Base-by-base conservation (phyloP, 179 eudicot species). In the Amaranthus tricolor region DNA sequence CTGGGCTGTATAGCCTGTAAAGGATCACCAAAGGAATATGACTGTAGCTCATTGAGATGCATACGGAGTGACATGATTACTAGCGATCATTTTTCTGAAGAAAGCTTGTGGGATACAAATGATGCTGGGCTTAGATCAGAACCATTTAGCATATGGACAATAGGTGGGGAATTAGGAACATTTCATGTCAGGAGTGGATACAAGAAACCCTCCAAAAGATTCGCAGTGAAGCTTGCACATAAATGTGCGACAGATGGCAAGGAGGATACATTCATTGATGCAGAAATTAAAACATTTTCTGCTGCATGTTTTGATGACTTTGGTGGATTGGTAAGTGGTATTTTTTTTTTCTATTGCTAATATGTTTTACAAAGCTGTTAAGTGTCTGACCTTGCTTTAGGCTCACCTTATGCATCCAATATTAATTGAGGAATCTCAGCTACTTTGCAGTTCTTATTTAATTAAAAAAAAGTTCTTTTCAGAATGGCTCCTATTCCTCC, bases 231-330 rank as follows among this genome's bases (percentile, higher is more conserved):
- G 88, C 97, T 93, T 78, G 93, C 92, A 5, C 90, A 90, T 79
- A 87, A 80, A 72, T 84, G 79, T 73, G 60, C 74, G 53, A 66
- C 87, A 58, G 85, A 84, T 85, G 91, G 96, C 81, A 84, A 90
- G 53, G 96, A 91, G 70, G 92, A 90, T 84, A 93, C 87, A 17
- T 85, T 88, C 69, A 76, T 96, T 80, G 96, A 93, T 80, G 99
- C 94, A 51, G 87, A 91, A 77, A 86, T 96, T 73, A 88, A 85
- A 71, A 86, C 99, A 65, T 96, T 96, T 80, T 96, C 99, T 75
- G 98, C 89, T 58, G 94, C 97, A 66, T 86, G 93, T 77, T 96
- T 93, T 80, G 99, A 96, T 84, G 99, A 96, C 86, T 93, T 87
- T 82, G 97, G 98, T 68, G 99, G 99, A 78, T 73, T 96, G 96